Conservation (phyloP, 441 rosid genomes). For the Mallotus japonicus region DNA sequence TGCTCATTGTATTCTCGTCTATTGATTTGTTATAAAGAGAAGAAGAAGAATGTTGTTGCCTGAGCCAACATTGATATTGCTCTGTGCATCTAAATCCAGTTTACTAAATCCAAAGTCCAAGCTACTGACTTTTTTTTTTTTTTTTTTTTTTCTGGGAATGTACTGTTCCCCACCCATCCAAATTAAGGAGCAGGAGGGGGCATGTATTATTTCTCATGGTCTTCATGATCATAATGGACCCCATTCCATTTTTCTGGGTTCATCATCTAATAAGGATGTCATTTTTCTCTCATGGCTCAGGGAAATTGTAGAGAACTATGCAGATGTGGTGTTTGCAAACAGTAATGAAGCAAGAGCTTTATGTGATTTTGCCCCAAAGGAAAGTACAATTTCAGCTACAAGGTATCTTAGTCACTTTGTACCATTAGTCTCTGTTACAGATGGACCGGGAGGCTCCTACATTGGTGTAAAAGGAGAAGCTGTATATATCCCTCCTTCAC, state of each 20-base stretch:
- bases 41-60: neutral
- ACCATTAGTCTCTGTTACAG: constrained; percentile 84
- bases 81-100: neutral
- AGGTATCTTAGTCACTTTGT: constrained; percentile 91
- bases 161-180: neutral
- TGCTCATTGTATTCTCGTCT: too few relatives aligned
- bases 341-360: constrained; percentile 87
- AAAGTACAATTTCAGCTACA: constrained; percentile 73
- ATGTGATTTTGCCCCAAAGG: constrained; percentile 66
- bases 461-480: constrained; percentile 96
- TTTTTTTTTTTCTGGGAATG: too few relatives aligned
- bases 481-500: constrained; percentile 74
- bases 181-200: neutral
- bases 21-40: neutral
- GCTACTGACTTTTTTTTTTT: neutral
- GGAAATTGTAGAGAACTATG: constrained; percentile 87
- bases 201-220: neutral
- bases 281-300: constrained; percentile 32
- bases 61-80: neutral
- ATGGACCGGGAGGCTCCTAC: constrained; percentile 88
- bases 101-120: too few relatives aligned
- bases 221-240: neutral
- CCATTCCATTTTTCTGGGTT: neutral
- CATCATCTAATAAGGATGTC: neutral
- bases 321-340: constrained; percentile 79